Base-by-base conservation (phyloP, 768 basidiomycete genomes). In the Rhodotorula graminis region DNA sequence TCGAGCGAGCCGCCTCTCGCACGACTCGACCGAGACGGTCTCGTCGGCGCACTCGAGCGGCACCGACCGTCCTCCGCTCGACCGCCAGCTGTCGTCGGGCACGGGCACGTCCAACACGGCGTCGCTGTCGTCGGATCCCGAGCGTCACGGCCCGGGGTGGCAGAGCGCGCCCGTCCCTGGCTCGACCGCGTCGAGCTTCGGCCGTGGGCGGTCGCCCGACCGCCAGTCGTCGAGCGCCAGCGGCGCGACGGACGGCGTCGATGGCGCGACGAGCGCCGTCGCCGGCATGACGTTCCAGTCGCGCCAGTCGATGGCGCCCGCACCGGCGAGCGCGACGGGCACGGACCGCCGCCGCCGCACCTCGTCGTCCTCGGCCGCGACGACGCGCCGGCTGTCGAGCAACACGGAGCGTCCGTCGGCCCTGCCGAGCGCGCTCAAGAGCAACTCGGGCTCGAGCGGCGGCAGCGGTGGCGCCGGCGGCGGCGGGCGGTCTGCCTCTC, bases 1-100 rank as follows among this genome's bases (percentile, higher is more conserved):
- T 6, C 37, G 44, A 4, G 61, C 65, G 12, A 67, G 69, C 21
- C 73, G 63, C 27, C 62, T 67, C 21, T 74, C 73, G 31, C 57
- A 70, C n/a, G 59, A 59, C 10, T 70, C 69, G 53, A 61, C 31
- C 2, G 60, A 66, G 0, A 61, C 65, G 27, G 6, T n/a, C n/a
- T 53, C 68, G 52, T 55, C 58, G 25, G 50, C 44, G 31, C 57
- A 56, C 37, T 67, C 73, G 31, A 40, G 53, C 27, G n/a, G 7
- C 2, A 47, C 40, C 9, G 55, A 52, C 31, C 65, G 62, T 6
- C 53, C 55, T 2, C 42, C 29, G 23, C 44, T 71, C 44, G 37
- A 67, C 18, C 64, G 59, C 49, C 50, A 61, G 33, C 2, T 60
- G 8, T 64, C 58, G 3, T 67, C 66, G 25, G 19, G 25, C 40